Base-by-base conservation (phyloP, 257 asterid genomes). In the Avicennia marina region DNA sequence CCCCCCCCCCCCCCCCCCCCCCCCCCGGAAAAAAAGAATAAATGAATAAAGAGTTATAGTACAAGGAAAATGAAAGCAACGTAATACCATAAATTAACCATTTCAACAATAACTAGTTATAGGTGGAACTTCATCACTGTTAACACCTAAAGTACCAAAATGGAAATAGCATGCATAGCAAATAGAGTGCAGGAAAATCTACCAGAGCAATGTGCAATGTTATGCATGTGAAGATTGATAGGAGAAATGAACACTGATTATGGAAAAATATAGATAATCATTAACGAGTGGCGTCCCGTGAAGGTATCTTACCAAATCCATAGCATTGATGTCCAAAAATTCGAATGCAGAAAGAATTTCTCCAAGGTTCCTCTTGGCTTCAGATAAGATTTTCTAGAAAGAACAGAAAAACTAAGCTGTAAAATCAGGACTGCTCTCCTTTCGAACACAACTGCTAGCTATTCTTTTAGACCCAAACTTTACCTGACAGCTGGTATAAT, bases 341-440 rank as follows among this genome's bases (percentile, higher is more conserved):
- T 91, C 98, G 74, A 88, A 91, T 62, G 98, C 98, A 13, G 98
- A 91, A 62, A 91, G 88, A 76, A 91, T 88, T 77, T 88, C 98
- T 41, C 98, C 98, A 60, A 91, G 95, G 72, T 81, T 88, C 71
- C 64, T 81, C 79, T 80, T 91, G 46, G 98, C 96, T 74, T 88
- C 94, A 25, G 63, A 60, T 61, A 91, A 68, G 67, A 91, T 88
- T 72, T 80, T 88, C 96, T 91, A 52, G 53, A 68, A 56, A 65
- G 76, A 66, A 60, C 41, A 71, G 36, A 46, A 56, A 46, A 58
- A 36, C 34, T 43, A 58, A 60, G n/a, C n/a, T n/a, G n/a, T n/a
- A n/a, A n/a, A n/a, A n/a, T n/a, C n/a, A n/a, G n/a, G n/a, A n/a
- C n/a, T n/a, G n/a, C n/a, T n/a, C n/a, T n/a, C n/a, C n/a, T n/a